Percentiles rank a stretch among this genome's conserved stretches.
Conservation (phyloP, 1,284 basidiomycete species). For the Puccinia hordei region DNA sequence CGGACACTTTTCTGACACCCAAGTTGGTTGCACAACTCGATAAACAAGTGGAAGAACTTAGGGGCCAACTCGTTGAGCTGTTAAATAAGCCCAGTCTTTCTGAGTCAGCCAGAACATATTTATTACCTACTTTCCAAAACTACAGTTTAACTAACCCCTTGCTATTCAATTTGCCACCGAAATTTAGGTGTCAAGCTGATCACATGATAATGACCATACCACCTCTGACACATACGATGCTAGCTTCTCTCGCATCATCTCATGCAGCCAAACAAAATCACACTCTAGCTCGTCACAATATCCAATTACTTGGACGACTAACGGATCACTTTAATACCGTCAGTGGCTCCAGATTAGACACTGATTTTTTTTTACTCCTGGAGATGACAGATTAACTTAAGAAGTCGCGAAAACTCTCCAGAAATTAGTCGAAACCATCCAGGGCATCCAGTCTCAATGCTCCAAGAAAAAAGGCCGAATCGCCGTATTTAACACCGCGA, state of each 20-base stretch:
- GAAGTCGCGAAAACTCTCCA: slow-evolving; percentile 3
- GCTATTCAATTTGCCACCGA: not conserved
- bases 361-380: not conserved
- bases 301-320: not conserved
- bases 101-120: not conserved
- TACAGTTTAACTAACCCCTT: not conserved
- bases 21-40: not conserved
- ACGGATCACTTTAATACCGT: slow-evolving; percentile 21
- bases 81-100: slow-evolving; percentile 12
- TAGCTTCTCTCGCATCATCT: not conserved
- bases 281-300: not conserved
- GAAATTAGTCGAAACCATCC: not conserved
- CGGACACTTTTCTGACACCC: not conserved
- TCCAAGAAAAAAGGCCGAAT: not conserved
- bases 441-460: not conserved
- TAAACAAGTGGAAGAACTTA: slow-evolving; percentile 10
- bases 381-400: not conserved
- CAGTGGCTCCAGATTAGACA: not conserved
- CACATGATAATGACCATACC: slow-evolving; percentile 24
- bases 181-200: slow-evolving; percentile 26
- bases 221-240: not conserved
- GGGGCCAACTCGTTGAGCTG: slow-evolving; percentile 3
- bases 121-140: not conserved
- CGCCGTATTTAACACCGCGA: slow-evolving; percentile 12
- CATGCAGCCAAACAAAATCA: not conserved